phyloP scores from a whole-genome alignment of 2,329 filamentous ascomycete species.

The Aspergillus sp. region DNA sequence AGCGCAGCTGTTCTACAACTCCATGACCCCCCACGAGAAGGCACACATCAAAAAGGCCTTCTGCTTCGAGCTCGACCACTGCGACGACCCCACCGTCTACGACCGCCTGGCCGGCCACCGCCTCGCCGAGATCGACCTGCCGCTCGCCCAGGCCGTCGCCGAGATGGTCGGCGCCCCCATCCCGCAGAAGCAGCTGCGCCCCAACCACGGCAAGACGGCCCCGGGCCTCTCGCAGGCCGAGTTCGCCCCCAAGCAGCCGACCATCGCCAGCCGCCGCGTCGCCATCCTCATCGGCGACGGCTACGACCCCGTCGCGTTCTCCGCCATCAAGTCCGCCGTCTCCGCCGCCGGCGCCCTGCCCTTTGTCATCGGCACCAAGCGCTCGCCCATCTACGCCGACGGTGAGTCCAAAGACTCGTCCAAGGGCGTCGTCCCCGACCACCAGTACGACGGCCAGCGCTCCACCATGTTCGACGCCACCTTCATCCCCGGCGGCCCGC shows the following conservation, averaged over 20 bases:
- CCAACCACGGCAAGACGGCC: conserved; percentile 69
- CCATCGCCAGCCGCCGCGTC: conserved; percentile 68
- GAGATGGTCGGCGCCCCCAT: conserved; percentile 68
- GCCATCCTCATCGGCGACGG: conserved; percentile 77
- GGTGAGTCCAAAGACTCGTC: conserved; percentile 63
- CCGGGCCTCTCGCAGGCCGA: conserved; percentile 64
- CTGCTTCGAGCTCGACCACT: conserved; percentile 47
- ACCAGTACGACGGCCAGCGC: conserved; percentile 76
- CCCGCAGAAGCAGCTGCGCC: conserved; percentile 52
- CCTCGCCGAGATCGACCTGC: conserved; percentile 68
- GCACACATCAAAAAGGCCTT: conserved; percentile 36
- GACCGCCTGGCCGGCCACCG: conserved; percentile 63
- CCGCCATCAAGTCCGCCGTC: conserved; percentile 63
- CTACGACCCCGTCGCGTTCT: conserved; percentile 66
- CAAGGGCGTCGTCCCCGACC: conserved; percentile 64
- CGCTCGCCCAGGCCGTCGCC: conserved; percentile 67
- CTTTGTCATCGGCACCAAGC: conserved; percentile 69
- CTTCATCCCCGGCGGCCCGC: conserved; percentile 70
- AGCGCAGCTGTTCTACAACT: conserved; percentile 38
- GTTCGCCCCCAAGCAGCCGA: conserved; percentile 61
- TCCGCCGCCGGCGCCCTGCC: conserved; percentile 64
- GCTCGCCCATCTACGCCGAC: conserved; percentile 40
- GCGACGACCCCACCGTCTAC: conserved; percentile 77
- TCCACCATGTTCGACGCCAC: conserved; percentile 76
- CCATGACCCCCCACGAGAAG: conserved; percentile 35